Conservation (phyloP, 1,139 yeast species). For the Saccharomycopsis crataegensis region DNA sequence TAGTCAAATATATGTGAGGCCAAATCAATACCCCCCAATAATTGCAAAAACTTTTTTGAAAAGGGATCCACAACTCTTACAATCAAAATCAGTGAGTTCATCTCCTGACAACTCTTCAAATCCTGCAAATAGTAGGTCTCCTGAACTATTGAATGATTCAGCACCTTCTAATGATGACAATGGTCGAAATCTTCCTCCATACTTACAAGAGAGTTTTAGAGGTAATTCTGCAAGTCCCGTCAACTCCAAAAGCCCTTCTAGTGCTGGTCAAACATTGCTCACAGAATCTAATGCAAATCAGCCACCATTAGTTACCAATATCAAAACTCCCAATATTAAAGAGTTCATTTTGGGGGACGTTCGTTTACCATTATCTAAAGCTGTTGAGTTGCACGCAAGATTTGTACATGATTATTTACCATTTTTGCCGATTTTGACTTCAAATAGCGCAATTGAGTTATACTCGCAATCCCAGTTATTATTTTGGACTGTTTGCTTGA, state of each 20-base stretch:
- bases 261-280: conserved; percentile 1
- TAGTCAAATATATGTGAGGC: not conserved
- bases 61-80: conserved; percentile 25
- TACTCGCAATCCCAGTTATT: conserved; percentile 77
- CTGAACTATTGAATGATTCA: conserved; percentile 33
- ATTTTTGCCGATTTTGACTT: conserved; percentile 68
- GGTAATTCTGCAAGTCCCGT: conserved; percentile 24
- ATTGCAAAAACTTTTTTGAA: conserved; percentile 25
- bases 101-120: not conserved
- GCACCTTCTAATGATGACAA: conserved; percentile 30
- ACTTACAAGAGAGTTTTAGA: conserved; percentile 30
- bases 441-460: conserved; percentile 66
- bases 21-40: conserved; percentile 12
- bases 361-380: conserved; percentile 54
- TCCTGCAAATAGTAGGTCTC: not conserved
- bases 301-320: conserved; percentile 23
- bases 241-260: not conserved
- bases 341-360: conserved; percentile 76
- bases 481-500: conserved; percentile 86
- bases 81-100: conserved; percentile 4
- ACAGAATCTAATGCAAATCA: conserved; percentile 25
- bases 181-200: conserved; percentile 29
- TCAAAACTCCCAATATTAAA: conserved; percentile 29
- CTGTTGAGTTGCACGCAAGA: conserved; percentile 61
- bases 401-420: conserved; percentile 67